Base-by-base conservation (phyloP, 208 protist genomes). In the Trypanosoma avium region DNA sequence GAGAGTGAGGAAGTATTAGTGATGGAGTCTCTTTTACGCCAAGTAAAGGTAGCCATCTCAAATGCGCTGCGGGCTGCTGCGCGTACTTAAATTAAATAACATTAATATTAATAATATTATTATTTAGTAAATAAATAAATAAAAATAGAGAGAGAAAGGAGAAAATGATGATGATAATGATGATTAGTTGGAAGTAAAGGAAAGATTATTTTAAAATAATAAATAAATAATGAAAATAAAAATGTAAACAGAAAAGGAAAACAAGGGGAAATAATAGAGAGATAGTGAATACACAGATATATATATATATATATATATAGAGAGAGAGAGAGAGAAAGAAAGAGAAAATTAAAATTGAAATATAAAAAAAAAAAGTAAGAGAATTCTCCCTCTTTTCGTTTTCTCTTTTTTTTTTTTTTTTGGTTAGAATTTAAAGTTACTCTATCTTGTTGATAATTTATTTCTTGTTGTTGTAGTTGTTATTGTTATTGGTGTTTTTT, bases 41-140 rank as follows among this genome's bases (percentile, higher is more conserved):
- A 81, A 58, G 57, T 90, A 30, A 95, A 91, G 61, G 84, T 95
- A 46, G 74, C 80, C 24, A 82, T 92, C 6, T 85, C 85, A 27
- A 95, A 95, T 54, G 82, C 85, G 9, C 57, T 90, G 32, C 81
- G 79, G 21, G 77, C 79, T 2, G 74, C 79, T 12, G 67, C 53
- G 17, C 47, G 42, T 12, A 43, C 56, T 30, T 70, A 53, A 73
- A 59, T 7, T n/a, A n/a, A n/a, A n/a, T n/a, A n/a, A n/a, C n/a
- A n/a, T n/a, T n/a, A n/a, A n/a, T n/a, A n/a, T n/a, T n/a, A n/a
- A n/a, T n/a, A n/a, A n/a, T n/a, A n/a, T n/a, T n/a, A n/a, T n/a
- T n/a, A 46, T 30, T 45, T 36, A 9, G 36, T 21, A 42, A 38
- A 4, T 12, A 52, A 35, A 52, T 10, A 42, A 22, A 52, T 4